A percentile compares a stretch with the other conserved stretches of the same genome.
phyloP scores from a whole-genome alignment of 441 rosid species.

The Cnidoscolus chayamansa region DNA sequence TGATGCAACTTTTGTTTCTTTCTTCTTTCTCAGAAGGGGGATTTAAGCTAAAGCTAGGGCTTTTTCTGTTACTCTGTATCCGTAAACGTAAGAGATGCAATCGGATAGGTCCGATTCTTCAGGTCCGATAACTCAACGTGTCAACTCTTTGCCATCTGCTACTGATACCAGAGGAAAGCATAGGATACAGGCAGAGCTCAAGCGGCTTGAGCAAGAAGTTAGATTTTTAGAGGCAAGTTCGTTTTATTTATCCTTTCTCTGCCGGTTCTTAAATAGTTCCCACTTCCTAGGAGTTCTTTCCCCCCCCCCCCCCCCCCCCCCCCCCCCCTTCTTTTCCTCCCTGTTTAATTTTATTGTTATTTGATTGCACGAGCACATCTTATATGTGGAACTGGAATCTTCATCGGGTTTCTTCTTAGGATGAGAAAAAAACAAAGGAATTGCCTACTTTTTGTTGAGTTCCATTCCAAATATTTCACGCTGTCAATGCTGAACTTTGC shows the following conservation, averaged over 20 bases:
- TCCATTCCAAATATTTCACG: neutral
- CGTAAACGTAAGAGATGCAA: slow-evolving; percentile 41
- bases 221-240: slow-evolving; percentile 70
- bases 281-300: too few species aligned
- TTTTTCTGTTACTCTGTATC: neutral
- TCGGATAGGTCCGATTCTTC: slow-evolving; percentile 55
- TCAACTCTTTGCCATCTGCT: slow-evolving; percentile 33
- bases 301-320: too few species aligned
- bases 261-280: neutral
- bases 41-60: slow-evolving; percentile 8
- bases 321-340: too few species aligned
- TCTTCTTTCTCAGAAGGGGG: slow-evolving; percentile 4
- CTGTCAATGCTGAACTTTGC: neutral
- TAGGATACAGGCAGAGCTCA: slow-evolving; percentile 82
- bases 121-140: slow-evolving; percentile 47
- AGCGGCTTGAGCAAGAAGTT: slow-evolving; percentile 86
- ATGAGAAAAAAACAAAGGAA: neutral
- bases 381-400: slow-evolving; percentile 6
- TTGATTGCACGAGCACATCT: neutral
- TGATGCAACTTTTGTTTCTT: slow-evolving; percentile 10
- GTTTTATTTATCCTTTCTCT: neutral
- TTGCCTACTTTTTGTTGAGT: neutral
- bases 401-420: neutral
- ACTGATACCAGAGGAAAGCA: slow-evolving; percentile 82
- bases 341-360: neutral